Evolutionary conservation across 2,329 filamentous ascomycete species (phyloP).

Genomic region (Cladophialophora psammophila): DNA sequence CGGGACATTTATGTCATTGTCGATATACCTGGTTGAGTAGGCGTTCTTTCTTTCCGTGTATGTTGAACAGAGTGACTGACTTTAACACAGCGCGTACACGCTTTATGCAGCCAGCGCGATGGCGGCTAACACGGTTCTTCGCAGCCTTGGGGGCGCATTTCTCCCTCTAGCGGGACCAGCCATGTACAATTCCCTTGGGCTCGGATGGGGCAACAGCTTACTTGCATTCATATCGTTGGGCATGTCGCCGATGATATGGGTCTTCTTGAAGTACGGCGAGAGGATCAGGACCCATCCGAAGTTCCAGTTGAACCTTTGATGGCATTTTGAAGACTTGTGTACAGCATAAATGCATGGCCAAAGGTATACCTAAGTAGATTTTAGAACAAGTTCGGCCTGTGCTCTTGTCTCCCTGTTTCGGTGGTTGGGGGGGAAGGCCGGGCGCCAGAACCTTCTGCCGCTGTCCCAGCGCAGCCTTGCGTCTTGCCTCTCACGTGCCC

Average conservation of each 20-base stretch:
- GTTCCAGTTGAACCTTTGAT: conserved; percentile 42
- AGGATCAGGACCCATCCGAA: conserved; percentile 45
- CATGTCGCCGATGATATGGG: conserved; percentile 52
- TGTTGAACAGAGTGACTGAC: conserved; percentile 64
- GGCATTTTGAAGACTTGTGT: neutral
- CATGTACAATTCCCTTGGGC: conserved; percentile 56
- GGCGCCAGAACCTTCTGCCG: too few relatives aligned
- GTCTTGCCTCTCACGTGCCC: neutral
- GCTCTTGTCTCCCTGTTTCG: too few relatives aligned
- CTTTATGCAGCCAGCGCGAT: conserved; percentile 59
- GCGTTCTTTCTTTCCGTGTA: neutral
- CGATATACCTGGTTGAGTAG: conserved; percentile 1
- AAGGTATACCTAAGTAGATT: neutral
- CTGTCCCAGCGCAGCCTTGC: neutral
- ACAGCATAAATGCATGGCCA: neutral
- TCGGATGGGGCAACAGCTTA: conserved; percentile 62
- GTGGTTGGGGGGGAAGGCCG: too few relatives aligned
- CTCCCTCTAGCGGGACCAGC: conserved; percentile 67
- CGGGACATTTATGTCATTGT: conserved; percentile 53
- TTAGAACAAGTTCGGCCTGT: neutral
- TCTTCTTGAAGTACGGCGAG: conserved; percentile 49
- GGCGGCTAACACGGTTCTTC: conserved; percentile 63
- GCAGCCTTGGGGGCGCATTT: conserved; percentile 64
- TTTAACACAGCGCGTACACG: conserved; percentile 63
- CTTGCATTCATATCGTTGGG: conserved; percentile 63